Conservation (phyloP, 2,329 filamentous ascomycete genomes). For the Ceratocystis harringtonii region DNA sequence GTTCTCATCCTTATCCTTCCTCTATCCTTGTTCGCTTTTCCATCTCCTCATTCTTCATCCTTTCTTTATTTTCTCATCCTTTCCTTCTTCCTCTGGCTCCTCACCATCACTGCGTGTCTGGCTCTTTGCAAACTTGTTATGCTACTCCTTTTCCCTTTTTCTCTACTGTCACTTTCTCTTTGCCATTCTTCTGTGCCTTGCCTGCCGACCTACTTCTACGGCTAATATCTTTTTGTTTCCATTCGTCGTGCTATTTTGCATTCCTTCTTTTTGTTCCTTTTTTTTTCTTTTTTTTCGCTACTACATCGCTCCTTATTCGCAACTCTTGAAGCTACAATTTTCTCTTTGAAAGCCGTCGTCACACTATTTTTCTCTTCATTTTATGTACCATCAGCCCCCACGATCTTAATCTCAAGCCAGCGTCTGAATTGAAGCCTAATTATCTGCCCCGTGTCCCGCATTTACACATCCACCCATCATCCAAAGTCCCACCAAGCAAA, state of each 20-base stretch:
- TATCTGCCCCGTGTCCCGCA: background rate
- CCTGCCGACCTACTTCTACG: background rate
- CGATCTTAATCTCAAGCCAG: background rate
- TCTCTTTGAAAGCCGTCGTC: background rate
- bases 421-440: background rate
- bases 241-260: background rate
- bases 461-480: background rate
- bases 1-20: background rate
- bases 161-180: background rate
- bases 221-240: background rate
- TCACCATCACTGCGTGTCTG: background rate
- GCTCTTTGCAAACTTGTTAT: background rate
- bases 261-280: background rate
- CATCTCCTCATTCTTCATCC: slow-evolving; percentile 3
- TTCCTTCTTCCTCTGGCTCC: background rate
- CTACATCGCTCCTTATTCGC: background rate
- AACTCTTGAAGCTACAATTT: background rate
- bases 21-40: background rate
- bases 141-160: background rate
- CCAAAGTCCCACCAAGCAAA: background rate
- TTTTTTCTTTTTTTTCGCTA: background rate
- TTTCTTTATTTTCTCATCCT: background rate
- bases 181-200: background rate
- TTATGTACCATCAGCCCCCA: background rate
- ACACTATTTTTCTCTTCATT: background rate